Evolutionary conservation across 1,139 yeast species (phyloP), one percentile per base, ranked within the genome.

Genomic region (Blastobotrys raffinosifermentans): DNA sequence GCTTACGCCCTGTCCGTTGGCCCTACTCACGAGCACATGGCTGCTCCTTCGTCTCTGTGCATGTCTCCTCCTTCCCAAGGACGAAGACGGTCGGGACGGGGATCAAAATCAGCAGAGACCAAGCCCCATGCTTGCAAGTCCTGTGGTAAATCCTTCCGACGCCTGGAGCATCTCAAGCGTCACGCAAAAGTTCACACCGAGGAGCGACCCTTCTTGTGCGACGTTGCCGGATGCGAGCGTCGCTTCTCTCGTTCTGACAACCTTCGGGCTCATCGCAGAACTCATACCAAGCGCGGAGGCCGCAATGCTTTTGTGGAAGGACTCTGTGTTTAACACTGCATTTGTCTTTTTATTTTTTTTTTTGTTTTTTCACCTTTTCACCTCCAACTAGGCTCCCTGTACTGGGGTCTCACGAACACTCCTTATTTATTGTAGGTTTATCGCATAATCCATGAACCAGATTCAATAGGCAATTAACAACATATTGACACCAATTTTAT

Each of bases 91-190:
- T 43, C 44, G 8, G 43, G 43, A 11, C 30, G 43, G 19, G 41
- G 41, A 3, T 41, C 43, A 29, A 41, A 41, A 34, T 25, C 40
- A 4, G 14, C 18, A 11, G 43, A 41, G 19, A 26, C 42, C 50
- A 57, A 55, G 57, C 62, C 63, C 59, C 68, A 52, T 49, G 48
- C 46, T 35, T 87, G 96, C 65, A 45, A 41, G 21, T 45, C 51
- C 35, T 64, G 69, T 49, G 80, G 83, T n/a, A 67, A 86, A 44
- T 80, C 94, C 52, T 89, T 89, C 68, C 89, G 85, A 57, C 71
- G 97, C 44, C 89, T 93, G 23, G 96, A 91, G 54, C 96, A 91
- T 65, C 85, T 89, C 39, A 84, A 86, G 57, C 72, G 97, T 47
- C 97, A 89, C 60, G 69, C 82, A 72, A 75, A 89, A 60, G 79